phyloP scores from a whole-genome alignment of 805 yeast species.

The Lipomyces yamadae region DNA sequence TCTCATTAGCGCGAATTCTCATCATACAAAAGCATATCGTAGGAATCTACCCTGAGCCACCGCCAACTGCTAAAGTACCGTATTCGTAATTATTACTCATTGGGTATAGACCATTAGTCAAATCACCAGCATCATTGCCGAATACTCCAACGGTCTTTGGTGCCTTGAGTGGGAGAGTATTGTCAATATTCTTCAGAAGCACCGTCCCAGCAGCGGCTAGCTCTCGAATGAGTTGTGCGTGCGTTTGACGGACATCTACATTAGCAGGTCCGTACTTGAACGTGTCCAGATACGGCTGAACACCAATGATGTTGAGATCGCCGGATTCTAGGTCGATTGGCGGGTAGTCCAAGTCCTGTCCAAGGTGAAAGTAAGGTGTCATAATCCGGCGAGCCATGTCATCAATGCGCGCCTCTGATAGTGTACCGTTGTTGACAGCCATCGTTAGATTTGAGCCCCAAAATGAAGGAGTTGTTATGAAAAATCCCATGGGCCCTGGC shows the following conservation, averaged over 20 bases:
- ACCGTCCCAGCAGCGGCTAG: neutral
- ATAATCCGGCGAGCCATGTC: constrained; percentile 67
- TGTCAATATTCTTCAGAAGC: neutral
- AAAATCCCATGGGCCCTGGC: constrained; percentile 54
- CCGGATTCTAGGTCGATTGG: neutral
- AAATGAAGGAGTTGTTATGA: constrained; percentile 58
- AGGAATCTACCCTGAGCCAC: neutral
- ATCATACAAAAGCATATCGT: neutral
- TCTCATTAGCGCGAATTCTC: neutral
- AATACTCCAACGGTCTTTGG: neutral
- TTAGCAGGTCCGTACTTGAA: neutral
- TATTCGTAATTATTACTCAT: neutral
- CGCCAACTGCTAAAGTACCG: neutral
- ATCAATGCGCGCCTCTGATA: constrained; percentile 58
- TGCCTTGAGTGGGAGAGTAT: neutral
- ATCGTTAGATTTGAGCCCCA: constrained; percentile 64
- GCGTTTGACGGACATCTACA: neutral
- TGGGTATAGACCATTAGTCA: neutral
- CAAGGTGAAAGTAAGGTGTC: constrained; percentile 59
- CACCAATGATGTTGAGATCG: neutral
- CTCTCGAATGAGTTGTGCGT: neutral
- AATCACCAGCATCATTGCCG: neutral
- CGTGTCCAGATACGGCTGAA: neutral
- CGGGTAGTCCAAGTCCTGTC: constrained; percentile 38
- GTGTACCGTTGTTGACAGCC: constrained; percentile 60